Base-by-base conservation (phyloP, 345 rosid genomes). In the Dipteronia dyeriana region DNA sequence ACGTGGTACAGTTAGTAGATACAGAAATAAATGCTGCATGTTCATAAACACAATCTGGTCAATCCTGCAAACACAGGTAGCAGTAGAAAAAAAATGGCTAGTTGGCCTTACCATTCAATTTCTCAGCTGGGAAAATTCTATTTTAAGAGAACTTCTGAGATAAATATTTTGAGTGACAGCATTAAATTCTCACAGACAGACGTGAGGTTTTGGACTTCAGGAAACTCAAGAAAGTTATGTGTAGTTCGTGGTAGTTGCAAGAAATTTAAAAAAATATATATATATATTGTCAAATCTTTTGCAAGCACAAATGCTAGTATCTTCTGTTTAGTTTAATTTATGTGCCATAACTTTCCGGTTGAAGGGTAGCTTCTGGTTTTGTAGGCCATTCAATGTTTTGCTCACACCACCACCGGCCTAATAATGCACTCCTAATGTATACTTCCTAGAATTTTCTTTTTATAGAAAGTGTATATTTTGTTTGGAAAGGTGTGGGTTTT, bases 311-410 rank as follows among this genome's bases (percentile, higher is more conserved):
- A 10, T 10, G 9, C 51, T 2, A 45, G 51, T 45, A 11, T 9
- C 9, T 12, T 45, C 13, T 12, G 9, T 11, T 2, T 45, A 45
- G 2, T 45, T 11, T 10, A 45, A 45, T 12, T 9, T 45, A 45
- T 0, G 1, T 45, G 51, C 51, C 11, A 9, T 11, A 9, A 1
- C 14, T 45, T 45, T 45, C 10, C 13, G 17, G 5, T 70, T n/a
- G n/a, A 54, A 13, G 34, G 67, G 23, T 64, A 23, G 66, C 29
- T 38, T n/a, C 41, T 53, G 76, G 63, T 62, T 68, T 41, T 71
- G 67, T 31, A 19, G 70, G 20, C 22, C 69, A 74, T 45, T 74
- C 1, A 73, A 78, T 41, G 67, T 78, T 56, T 26, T 47, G 23
- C 22, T 1, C 31, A 49, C 59, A 25, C 25, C 22, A 31, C 38